Conservation (phyloP, 306 rosid genomes). For the Quercus alba region DNA sequence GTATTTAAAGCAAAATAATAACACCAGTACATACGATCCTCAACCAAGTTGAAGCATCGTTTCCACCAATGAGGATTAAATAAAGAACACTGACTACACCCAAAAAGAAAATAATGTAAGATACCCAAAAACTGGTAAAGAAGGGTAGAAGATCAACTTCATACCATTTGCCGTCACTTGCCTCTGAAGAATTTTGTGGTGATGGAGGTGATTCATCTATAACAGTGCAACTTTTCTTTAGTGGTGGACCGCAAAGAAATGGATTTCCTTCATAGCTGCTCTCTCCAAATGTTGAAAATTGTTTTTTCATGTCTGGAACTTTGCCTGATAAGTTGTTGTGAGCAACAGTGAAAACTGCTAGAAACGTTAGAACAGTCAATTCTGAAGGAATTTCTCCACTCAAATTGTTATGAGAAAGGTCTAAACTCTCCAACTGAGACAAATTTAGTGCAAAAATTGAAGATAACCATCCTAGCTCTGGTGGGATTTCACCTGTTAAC, state of each 20-base stretch:
- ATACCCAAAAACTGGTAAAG: not conserved
- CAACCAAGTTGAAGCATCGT: too few relatives aligned
- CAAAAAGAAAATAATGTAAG: not conserved
- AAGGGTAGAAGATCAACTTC: not conserved
- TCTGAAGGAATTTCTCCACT: not conserved
- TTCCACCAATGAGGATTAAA: too few relatives aligned
- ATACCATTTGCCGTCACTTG: too few relatives aligned
- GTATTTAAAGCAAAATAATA: too few relatives aligned
- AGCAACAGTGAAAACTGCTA: not conserved
- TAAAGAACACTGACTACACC: not conserved
- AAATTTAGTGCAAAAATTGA: not conserved
- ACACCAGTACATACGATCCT: too few relatives aligned
- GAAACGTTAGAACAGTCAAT: not conserved
- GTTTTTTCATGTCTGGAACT: not conserved
- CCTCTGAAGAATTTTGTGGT: too few relatives aligned
- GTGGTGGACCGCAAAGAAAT: not conserved
- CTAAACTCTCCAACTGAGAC: not conserved
- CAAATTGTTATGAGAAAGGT: conserved; percentile 1
- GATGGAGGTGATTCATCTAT: too few relatives aligned
- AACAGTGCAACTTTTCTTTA: not conserved
- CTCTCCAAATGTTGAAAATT: not conserved
- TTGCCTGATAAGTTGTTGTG: conserved; percentile 5
- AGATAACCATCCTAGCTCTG: not conserved
- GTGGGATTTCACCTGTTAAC: not conserved
- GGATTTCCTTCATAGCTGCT: conserved; percentile 1